Percentiles rank a stretch among this genome's conserved stretches.
Conservation (phyloP, 768 basidiomycete genomes). For the Rhodosporidiobolus odoratus region DNA sequence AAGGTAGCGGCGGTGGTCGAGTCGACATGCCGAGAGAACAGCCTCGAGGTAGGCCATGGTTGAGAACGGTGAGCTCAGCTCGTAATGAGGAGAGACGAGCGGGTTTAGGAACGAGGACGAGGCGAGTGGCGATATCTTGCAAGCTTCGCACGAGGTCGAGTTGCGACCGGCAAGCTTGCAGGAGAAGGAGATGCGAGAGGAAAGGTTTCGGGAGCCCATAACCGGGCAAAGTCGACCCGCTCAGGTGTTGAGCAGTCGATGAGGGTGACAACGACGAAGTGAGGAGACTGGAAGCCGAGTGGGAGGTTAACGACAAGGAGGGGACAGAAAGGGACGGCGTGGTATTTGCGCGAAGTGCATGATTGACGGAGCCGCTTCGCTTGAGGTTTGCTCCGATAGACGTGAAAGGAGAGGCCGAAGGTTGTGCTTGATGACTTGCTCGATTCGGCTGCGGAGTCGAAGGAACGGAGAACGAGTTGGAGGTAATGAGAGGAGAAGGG, state of each 20-base stretch:
- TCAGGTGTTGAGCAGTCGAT: conserved; percentile 8
- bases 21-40: conserved; percentile 51
- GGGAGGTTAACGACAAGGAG: conserved; percentile 21
- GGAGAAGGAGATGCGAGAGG: conserved; percentile 37
- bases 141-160: conserved; percentile 54
- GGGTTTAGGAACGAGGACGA: conserved; percentile 84
- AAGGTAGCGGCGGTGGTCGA: conserved; percentile 15
- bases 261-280: neutral
- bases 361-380: conserved; percentile 12
- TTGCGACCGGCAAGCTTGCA: conserved; percentile 40
- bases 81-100: conserved; percentile 93
- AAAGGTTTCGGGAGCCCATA: conserved; percentile 45
- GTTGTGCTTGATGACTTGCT: neutral
- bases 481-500: conserved; percentile 10
- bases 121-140: conserved; percentile 85
- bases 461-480: neutral
- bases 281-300: conserved; percentile 30
- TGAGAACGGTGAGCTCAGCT: conserved; percentile 89
- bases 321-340: conserved; percentile 18
- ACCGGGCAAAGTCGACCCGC: conserved; percentile 26
- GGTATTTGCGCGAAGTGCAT: neutral
- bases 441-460: neutral
- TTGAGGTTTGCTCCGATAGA: neutral
- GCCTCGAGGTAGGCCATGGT: conserved; percentile 94
- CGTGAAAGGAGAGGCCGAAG: neutral